A percentile compares a stretch with the other conserved stretches of the same genome.
phyloP scores from a whole-genome alignment of 495 filamentous ascomycete species.

The Xylaria venustula region DNA sequence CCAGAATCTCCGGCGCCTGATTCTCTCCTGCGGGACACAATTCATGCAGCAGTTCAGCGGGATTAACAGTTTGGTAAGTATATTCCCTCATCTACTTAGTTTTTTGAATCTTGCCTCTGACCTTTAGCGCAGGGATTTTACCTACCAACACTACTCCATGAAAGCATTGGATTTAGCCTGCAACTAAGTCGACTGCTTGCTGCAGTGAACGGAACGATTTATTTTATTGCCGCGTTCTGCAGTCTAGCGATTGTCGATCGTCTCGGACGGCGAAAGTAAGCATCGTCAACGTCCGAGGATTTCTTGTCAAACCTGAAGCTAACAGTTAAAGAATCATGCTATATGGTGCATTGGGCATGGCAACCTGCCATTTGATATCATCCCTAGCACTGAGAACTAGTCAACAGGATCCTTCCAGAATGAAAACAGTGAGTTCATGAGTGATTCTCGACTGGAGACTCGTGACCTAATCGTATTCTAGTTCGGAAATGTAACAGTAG shows the following conservation, averaged over 20 bases:
- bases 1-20: constrained; percentile 32
- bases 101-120: background rate
- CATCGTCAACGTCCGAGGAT: background rate
- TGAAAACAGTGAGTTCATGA: constrained; percentile 17
- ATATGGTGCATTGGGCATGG: constrained; percentile 20
- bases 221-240: constrained; percentile 29
- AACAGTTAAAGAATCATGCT: constrained; percentile 21
- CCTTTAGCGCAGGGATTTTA: constrained; percentile 21
- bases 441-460: background rate
- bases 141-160: constrained; percentile 26
- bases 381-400: constrained; percentile 24
- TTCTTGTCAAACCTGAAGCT: background rate
- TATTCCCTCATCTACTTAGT: background rate
- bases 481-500: constrained; percentile 29
- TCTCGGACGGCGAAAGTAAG: constrained; percentile 31
- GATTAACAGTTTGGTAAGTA: constrained; percentile 20
- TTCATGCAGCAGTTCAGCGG: constrained; percentile 34
- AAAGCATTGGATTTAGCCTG: constrained; percentile 27
- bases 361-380: constrained; percentile 30
- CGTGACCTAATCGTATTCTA: background rate
- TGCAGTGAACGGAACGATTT: constrained; percentile 29
- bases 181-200: constrained; percentile 29
- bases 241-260: constrained; percentile 26
- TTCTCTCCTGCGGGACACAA: constrained; percentile 31
- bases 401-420: constrained; percentile 18